Conservation (phyloP, 768 basidiomycete species). For the Chalciporus sphaerocephalus region DNA sequence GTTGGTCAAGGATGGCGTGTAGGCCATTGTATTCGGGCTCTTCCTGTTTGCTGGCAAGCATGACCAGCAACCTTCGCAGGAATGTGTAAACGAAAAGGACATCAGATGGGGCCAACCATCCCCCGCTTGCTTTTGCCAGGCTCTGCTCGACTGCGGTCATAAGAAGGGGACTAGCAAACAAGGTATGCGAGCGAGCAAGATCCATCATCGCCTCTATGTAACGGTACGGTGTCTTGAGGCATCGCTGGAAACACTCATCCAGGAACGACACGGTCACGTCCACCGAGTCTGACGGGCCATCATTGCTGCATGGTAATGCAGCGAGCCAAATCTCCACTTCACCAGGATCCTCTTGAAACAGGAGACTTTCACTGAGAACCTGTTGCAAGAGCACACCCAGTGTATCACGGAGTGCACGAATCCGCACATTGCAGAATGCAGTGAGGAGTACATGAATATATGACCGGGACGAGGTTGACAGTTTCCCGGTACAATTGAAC, state of each 20-base stretch:
- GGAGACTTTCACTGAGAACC: conserved; percentile 63
- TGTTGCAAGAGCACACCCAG: conserved; percentile 53
- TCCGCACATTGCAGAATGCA: conserved; percentile 49
- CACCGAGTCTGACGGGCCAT: conserved; percentile 48
- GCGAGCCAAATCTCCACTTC: conserved; percentile 76
- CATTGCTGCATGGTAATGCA: conserved; percentile 56
- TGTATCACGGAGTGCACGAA: conserved; percentile 49
- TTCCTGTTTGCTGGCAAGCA: conserved; percentile 51
- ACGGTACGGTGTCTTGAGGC: conserved; percentile 75
- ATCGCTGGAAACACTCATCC: conserved; percentile 83
- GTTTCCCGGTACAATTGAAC: conserved; percentile 73
- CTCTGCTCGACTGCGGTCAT: conserved; percentile 80
- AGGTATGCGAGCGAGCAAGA: conserved; percentile 22
- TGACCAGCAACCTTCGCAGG: conserved; percentile 57
- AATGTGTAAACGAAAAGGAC: conserved; percentile 60
- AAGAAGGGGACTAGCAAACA: conserved; percentile 67
- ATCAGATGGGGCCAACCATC: conserved; percentile 55
- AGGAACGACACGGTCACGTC: conserved; percentile 61
- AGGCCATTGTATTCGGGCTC: conserved; percentile 36
- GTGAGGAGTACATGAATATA: conserved; percentile 71
- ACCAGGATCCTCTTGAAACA: conserved; percentile 73
- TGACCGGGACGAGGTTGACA: conserved; percentile 48
- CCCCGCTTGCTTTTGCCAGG: conserved; percentile 56
- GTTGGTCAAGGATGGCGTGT: conserved; percentile 29
- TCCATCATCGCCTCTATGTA: conserved; percentile 72